These are phyloP conservation scores for Ophiocordyceps sinensis DNA, from an alignment of 2,329 filamentous ascomycete genomes.

Conservation along the genomic window DNA sequence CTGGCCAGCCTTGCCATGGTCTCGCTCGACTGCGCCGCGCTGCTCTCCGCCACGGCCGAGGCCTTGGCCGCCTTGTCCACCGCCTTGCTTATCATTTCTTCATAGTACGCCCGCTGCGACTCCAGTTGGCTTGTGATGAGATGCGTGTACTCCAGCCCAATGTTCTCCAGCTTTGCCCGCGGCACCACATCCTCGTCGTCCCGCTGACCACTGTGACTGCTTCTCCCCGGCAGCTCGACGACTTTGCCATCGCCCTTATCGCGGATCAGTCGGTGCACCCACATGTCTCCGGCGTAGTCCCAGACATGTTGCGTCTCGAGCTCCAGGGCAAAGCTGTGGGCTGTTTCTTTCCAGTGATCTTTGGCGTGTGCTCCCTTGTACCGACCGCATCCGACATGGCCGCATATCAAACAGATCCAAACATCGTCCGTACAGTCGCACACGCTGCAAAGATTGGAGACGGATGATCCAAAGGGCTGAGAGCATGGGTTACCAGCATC, in stretches of 20 bases:
- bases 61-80: slow-evolving; percentile 79
- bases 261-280: slow-evolving; percentile 89
- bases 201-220: slow-evolving; percentile 13
- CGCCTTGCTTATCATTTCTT: slow-evolving; percentile 78
- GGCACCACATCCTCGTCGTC: slow-evolving; percentile 55
- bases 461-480: slow-evolving; percentile 42
- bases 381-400: slow-evolving; percentile 80
- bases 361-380: slow-evolving; percentile 93
- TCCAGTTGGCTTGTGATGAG: slow-evolving; percentile 87
- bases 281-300: slow-evolving; percentile 93
- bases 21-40: slow-evolving; percentile 33
- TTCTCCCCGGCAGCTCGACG: slow-evolving; percentile 64
- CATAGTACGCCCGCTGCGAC: slow-evolving; percentile 84
- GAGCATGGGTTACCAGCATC: slow-evolving; percentile 34
- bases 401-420: slow-evolving; percentile 93
- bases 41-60: slow-evolving; percentile 48
- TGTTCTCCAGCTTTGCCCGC: slow-evolving; percentile 54
- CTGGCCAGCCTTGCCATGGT: slow-evolving; percentile 33
- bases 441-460: slow-evolving; percentile 61
- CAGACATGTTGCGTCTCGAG: slow-evolving; percentile 89
- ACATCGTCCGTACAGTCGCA: slow-evolving; percentile 73
- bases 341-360: slow-evolving; percentile 79
- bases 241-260: slow-evolving; percentile 87
- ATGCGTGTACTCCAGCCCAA: slow-evolving; percentile 89
- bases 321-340: slow-evolving; percentile 86